phyloP scores from a whole-genome alignment of 2,329 filamentous ascomycete genomes.

The Seiridium unicorne region DNA sequence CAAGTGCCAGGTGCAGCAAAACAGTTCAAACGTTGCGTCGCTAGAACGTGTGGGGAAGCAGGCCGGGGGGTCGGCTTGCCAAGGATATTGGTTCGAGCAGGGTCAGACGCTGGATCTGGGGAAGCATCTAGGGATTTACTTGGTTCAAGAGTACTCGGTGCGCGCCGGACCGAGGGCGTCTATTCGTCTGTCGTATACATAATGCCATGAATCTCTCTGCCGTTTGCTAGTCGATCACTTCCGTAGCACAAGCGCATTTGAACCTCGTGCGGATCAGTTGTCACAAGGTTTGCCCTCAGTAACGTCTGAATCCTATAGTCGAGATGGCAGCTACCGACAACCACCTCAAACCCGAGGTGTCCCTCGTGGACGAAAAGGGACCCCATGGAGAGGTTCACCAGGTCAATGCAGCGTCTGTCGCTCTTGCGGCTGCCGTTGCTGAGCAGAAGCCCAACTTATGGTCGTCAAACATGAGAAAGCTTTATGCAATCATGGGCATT shows the following conservation, averaged over 20 bases:
- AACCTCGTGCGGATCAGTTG: background rate
- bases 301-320: background rate
- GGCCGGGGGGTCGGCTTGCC: background rate
- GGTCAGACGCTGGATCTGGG: constrained; percentile 2
- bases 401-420: constrained; percentile 34
- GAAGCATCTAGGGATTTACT: background rate
- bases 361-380: constrained; percentile 20
- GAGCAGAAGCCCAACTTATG: constrained; percentile 32
- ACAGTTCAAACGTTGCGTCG: background rate
- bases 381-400: constrained; percentile 24
- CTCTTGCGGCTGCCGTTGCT: constrained; percentile 30
- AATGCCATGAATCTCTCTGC: background rate
- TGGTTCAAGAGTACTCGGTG: background rate
- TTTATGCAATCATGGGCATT: constrained; percentile 36
- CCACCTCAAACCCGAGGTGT: constrained; percentile 16
- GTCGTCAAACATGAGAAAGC: constrained; percentile 31
- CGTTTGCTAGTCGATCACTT: constrained; percentile 1
- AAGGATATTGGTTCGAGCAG: background rate
- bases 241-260: background rate
- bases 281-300: background rate
- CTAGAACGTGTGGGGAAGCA: background rate
- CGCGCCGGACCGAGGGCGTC: constrained; percentile 6
- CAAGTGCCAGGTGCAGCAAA: too few relatives aligned
- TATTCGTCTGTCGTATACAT: background rate
- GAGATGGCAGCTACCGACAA: constrained; percentile 14